Base-by-base conservation (phyloP, 345 rosid genomes). In the Laguncularia racemosa region DNA sequence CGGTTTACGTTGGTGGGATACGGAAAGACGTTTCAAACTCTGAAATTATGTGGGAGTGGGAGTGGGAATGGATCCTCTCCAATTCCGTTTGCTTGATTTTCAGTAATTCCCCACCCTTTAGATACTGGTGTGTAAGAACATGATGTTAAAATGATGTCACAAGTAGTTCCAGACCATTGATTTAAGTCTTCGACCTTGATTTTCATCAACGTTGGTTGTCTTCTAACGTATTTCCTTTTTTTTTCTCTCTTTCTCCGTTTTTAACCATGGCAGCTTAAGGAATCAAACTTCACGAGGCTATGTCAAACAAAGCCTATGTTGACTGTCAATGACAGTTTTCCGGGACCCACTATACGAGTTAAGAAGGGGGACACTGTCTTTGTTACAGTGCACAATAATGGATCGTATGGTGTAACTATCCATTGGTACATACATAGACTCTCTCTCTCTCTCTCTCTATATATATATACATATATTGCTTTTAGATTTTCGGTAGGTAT, bases 321-420 rank as follows among this genome's bases (percentile, higher is more conserved):
- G 55, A 59, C 67, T 0, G 73, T 73, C 33, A 73, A 73, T 43
- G 73, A 46, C 12, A 23, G 53, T 18, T 68, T 73, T 47, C 73
- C 77, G 1, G 77, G 77, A 6, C 77, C 77, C 16, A 53, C 20
- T 6, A 47, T 73, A 2, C 28, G 57, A 23, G 69, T 64, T 14
- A 57, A 47, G 12, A 64, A 57, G 38, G 77, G 70, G 2, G 77
- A 73, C 60, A 73, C 70, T 0, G 70, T 57, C 17, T 64, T 46
- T 20, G 70, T 73, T 26, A 73, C 48, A 14, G 77, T 73, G 12
- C 57, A 64, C 48, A 73, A 73, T 51, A 43, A 57, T 2, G 77
- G 77, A n/a, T 23, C 20, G 16, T 68, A 68, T 26, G 61, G 67
- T 2, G 50, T 73, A 55, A 73, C 77, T 16, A 44, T 73, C 16